A percentile compares a stretch with the other conserved stretches of the same genome.
These are phyloP conservation scores for Hyphopichia wangnamkhiaoensis DNA, from an alignment of 1,139 yeast genomes.

Conservation along the genomic window DNA sequence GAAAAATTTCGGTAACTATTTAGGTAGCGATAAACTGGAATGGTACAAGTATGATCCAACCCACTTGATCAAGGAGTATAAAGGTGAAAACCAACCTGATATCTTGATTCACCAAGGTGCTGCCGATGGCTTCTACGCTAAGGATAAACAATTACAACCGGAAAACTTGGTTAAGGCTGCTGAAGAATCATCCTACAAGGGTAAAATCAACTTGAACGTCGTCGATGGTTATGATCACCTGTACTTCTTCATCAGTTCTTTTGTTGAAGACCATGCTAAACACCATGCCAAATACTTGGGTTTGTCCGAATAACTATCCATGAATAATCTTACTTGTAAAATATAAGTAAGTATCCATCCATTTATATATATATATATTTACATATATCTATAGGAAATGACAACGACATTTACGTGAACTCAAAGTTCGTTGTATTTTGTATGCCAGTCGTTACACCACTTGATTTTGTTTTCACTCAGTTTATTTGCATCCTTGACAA, in stretches of 20 bases:
- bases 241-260: constrained; percentile 80
- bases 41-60: constrained; percentile 87
- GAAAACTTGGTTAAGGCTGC: constrained; percentile 71
- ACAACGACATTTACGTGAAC: not conserved
- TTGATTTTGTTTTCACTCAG: constrained; percentile 42
- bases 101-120: constrained; percentile 86
- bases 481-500: constrained; percentile 40
- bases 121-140: constrained; percentile 66
- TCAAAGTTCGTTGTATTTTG: constrained; percentile 30
- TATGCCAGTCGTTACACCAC: constrained; percentile 55
- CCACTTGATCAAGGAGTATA: constrained; percentile 58
- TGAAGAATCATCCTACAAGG: constrained; percentile 56
- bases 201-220: constrained; percentile 57
- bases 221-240: constrained; percentile 92
- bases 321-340: not conserved
- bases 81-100: constrained; percentile 50
- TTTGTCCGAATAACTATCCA: constrained; percentile 21
- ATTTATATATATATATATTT: constrained; percentile 1
- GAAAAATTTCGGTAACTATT: constrained; percentile 77
- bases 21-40: constrained; percentile 56
- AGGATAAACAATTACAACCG: constrained; percentile 71
- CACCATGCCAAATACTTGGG: constrained; percentile 85
- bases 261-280: constrained; percentile 80
- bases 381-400: not conserved
- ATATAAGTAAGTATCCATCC: not conserved